These are phyloP conservation scores for Pseudocercospora vitis DNA, from an alignment of 2,329 filamentous ascomycete species.

Conservation along the genomic window DNA sequence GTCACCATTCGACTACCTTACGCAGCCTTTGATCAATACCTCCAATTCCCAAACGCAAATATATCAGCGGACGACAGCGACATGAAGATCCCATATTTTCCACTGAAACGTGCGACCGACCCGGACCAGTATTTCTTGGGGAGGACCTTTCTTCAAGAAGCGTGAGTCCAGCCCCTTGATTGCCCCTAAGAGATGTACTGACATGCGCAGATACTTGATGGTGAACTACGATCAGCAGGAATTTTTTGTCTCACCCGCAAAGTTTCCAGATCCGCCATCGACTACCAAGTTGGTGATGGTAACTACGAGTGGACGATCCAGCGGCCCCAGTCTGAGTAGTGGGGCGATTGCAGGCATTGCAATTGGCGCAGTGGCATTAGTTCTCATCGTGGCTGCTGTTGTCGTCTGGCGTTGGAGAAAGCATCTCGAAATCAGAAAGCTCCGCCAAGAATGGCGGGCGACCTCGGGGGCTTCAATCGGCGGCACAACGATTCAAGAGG, in stretches of 20 bases:
- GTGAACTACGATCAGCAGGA: constrained; percentile 17
- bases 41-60: constrained; percentile 18
- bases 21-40: constrained; percentile 32
- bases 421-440: constrained; percentile 9
- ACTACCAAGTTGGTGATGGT: background rate
- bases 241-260: constrained; percentile 15
- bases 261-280: background rate
- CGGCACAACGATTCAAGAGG: constrained; percentile 21
- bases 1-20: constrained; percentile 33
- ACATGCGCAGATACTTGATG: constrained; percentile 12
- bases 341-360: constrained; percentile 24
- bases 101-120: constrained; percentile 27
- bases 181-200: background rate
- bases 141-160: constrained; percentile 35
- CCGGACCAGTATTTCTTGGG: constrained; percentile 31
- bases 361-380: constrained; percentile 9
- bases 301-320: background rate
- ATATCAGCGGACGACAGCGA: constrained; percentile 47
- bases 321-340: background rate
- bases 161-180: constrained; percentile 20
- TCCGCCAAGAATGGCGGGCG: background rate
- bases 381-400: constrained; percentile 6
- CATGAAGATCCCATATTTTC: constrained; percentile 27
- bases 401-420: constrained; percentile 17
- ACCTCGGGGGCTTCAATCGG: constrained; percentile 16